Base-by-base conservation (phyloP, 2,329 filamentous ascomycete genomes). In the Fusarium guadeloupense region DNA sequence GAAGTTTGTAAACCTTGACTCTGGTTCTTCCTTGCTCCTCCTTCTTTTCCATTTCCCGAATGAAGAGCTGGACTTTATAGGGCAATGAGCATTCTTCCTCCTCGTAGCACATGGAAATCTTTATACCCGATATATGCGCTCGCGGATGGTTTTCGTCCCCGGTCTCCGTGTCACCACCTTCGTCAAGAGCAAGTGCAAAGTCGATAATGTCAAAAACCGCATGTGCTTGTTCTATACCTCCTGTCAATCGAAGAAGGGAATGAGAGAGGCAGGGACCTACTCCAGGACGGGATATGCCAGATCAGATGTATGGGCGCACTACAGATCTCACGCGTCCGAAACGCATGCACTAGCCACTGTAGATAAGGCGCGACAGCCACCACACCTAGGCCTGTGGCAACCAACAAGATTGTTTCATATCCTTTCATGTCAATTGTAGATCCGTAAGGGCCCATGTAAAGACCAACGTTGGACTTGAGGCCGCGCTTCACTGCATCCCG, bases 301-400 rank as follows among this genome's bases (percentile, higher is more conserved):
- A 54, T 46, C 28, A 54, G 37, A 21, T 54, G 50, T 39, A 47
- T n/a, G 12, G 26, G 35, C 34, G 42, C 42, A 20, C 42, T 47
- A 37, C 26, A 9, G n/a, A 40, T 20, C 3, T 30, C 28, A 31
- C 9, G 38, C n/a, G 31, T 16, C 8, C 37, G 49, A 23, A 14
- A 25, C 23, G 49, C 49, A 19, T 53, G 49, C 4, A 34, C 39
- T 40, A 33, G 26, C 44, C 44, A 20, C 16, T 48, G 38, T n/a
- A 56, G 40, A 46, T 51, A 56, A 12, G 53, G 47, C 25, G 44
- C 33, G 7, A 56, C 40, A 42, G 47, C 47, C 21, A 52, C 46
- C 20, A 56, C 50, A 13, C 53, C 53, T n/a, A 46, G 19, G 12
- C 40, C 53, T 6, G 53, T 52, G 33, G 53, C 53, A 31, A 50